Percentiles rank a stretch among this genome's conserved stretches.
Conservation (phyloP, 2,329 filamentous ascomycete species). For the Fusarium redolens region DNA sequence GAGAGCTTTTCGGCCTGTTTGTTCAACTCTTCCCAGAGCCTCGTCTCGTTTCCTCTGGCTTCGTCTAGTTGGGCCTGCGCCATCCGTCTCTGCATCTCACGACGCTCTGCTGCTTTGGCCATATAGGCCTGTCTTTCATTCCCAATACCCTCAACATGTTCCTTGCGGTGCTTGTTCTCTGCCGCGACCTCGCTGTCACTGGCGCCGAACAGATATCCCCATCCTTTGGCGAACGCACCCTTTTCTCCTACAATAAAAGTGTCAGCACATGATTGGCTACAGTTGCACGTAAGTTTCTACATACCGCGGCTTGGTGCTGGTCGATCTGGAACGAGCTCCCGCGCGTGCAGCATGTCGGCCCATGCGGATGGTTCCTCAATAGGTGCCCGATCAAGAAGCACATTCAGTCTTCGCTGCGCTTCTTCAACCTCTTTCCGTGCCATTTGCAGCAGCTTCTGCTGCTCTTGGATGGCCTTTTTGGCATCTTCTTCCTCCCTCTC, state of each 20-base stretch:
- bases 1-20: background rate
- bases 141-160: background rate
- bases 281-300: accelerated
- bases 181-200: background rate
- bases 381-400: background rate
- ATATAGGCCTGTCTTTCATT: background rate
- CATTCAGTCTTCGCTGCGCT: background rate
- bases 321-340: background rate
- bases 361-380: background rate
- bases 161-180: background rate
- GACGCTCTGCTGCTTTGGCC: background rate
- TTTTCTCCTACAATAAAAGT: background rate
- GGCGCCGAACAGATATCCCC: background rate
- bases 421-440: background rate
- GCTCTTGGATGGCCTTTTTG: background rate
- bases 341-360: background rate
- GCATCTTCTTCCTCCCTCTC: background rate
- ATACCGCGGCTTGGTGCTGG: background rate
- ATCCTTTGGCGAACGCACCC: background rate
- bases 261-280: background rate
- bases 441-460: background rate
- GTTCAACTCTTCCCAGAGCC: background rate
- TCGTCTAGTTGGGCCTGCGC: background rate
- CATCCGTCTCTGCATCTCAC: background rate
- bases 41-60: background rate